Percentiles rank a stretch among this genome's conserved stretches.
These are phyloP conservation scores for Penicillium tannophilum DNA, from an alignment of 495 filamentous ascomycete genomes.

Conservation along the genomic window DNA sequence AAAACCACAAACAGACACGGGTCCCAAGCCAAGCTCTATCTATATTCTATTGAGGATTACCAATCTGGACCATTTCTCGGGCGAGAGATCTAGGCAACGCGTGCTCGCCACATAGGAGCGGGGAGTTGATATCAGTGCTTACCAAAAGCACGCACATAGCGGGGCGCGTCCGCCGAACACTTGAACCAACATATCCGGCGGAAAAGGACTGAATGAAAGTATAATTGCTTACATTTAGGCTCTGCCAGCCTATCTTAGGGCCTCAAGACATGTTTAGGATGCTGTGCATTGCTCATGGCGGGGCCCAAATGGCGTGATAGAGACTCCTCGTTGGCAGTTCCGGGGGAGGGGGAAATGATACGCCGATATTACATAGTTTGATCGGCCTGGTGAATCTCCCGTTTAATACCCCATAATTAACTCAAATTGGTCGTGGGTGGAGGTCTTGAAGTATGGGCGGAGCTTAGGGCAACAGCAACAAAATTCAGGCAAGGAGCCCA, in stretches of 20 bases:
- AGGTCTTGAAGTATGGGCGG: background rate
- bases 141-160: conserved; percentile 23
- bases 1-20: conserved; percentile 4
- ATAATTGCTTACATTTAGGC: conserved; percentile 14
- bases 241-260: conserved; percentile 12
- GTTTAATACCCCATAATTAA: background rate
- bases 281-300: conserved; percentile 39
- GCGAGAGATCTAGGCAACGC: conserved; percentile 27
- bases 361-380: conserved; percentile 1
- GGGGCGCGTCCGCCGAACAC: conserved; percentile 17
- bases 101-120: conserved; percentile 18
- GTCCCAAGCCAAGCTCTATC: conserved; percentile 10
- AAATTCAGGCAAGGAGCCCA: background rate
- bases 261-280: conserved; percentile 4
- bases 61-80: conserved; percentile 22
- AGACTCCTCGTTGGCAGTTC: conserved; percentile 8
- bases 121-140: conserved; percentile 20
- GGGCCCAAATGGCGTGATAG: conserved; percentile 44
- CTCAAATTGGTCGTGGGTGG: background rate
- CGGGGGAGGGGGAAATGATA: conserved; percentile 9
- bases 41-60: conserved; percentile 20
- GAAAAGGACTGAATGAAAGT: background rate
- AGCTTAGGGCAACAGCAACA: background rate
- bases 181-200: conserved; percentile 4
- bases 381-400: background rate